Conservation (phyloP, 1,139 yeast genomes). For the Debaryomycetaceae sp. region DNA sequence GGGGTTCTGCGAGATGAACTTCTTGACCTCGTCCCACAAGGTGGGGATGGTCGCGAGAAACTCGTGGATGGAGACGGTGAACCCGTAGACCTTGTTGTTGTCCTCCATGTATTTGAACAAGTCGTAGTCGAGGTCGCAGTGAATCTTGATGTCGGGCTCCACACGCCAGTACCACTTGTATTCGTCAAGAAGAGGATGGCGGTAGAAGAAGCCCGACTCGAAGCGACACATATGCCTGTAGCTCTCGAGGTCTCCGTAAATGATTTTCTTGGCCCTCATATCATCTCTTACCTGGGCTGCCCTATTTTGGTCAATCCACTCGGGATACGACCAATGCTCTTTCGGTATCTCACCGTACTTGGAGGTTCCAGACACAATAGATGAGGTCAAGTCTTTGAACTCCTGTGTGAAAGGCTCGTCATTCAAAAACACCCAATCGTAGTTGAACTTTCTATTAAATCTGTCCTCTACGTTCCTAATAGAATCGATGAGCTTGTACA, state of each 20-base stretch:
- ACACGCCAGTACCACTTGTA: slow-evolving; percentile 74
- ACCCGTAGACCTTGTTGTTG: slow-evolving; percentile 59
- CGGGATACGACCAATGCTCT: slow-evolving; percentile 73
- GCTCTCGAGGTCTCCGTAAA: slow-evolving; percentile 60
- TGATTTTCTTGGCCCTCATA: slow-evolving; percentile 48
- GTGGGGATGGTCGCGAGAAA: slow-evolving; percentile 55
- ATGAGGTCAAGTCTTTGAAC: slow-evolving; percentile 46
- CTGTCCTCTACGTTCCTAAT: slow-evolving; percentile 71
- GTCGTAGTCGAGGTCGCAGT: slow-evolving; percentile 65
- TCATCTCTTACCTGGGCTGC: slow-evolving; percentile 48
- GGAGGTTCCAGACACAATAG: slow-evolving; percentile 57
- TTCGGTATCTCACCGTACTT: slow-evolving; percentile 58
- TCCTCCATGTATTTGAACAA: slow-evolving; percentile 61
- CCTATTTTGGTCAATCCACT: slow-evolving; percentile 58
- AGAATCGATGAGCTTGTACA: slow-evolving; percentile 58
- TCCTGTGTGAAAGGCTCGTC: slow-evolving; percentile 58
- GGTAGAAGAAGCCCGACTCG: slow-evolving; percentile 64
- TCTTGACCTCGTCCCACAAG: slow-evolving; percentile 53
- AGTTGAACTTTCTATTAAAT: slow-evolving; percentile 62
- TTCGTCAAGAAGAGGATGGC: slow-evolving; percentile 48
- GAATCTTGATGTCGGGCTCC: slow-evolving; percentile 61
- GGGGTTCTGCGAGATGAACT: slow-evolving; percentile 46
- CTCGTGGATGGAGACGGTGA: slow-evolving; percentile 64
- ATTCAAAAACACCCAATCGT: slow-evolving; percentile 80
- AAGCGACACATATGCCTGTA: slow-evolving; percentile 80